Evolutionary conservation across 495 filamentous ascomycete genomes (phyloP).

Genomic region (Pseudomonodictys pantanalensis): DNA sequence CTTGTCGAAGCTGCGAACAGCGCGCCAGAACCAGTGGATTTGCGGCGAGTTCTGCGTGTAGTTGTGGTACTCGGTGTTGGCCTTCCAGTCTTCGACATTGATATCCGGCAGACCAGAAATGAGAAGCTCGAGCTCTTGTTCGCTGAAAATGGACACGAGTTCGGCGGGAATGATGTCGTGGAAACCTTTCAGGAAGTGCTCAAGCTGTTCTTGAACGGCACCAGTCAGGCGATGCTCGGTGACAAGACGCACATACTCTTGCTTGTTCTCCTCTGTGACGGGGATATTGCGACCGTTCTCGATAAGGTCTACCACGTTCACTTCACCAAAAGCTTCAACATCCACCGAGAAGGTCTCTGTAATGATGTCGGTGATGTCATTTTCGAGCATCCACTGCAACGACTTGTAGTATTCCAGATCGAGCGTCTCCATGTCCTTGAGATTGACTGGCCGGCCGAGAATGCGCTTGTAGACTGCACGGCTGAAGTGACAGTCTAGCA

Average conservation of each 20-base stretch:
- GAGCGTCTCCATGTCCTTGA: conserved; percentile 99
- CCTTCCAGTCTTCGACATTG: conserved; percentile 98
- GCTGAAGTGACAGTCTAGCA: conserved; percentile 98
- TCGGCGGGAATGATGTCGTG: conserved; percentile 96
- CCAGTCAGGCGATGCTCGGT: conserved; percentile 91
- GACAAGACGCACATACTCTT: conserved; percentile 89
- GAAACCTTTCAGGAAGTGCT: conserved; percentile 95
- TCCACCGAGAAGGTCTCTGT: conserved; percentile 96
- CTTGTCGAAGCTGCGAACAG: conserved; percentile 96
- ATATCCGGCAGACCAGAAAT: conserved; percentile 98
- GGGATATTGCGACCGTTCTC: conserved; percentile 84
- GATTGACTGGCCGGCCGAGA: conserved; percentile 85
- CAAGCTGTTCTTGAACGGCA: conserved; percentile 89
- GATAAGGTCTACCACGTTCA: conserved; percentile 80
- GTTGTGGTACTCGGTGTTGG: conserved; percentile 97
- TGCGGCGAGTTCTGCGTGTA: conserved; percentile 92
- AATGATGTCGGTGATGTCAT: conserved; percentile 98
- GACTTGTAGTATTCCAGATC: conserved; percentile 99
- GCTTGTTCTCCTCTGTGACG: conserved; percentile 98
- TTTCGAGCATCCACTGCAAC: conserved; percentile 97
- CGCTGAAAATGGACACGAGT: conserved; percentile 95
- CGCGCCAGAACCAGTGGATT: conserved; percentile 99
- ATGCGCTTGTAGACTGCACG: conserved; percentile 97
- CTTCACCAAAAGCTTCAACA: conserved; percentile 87
- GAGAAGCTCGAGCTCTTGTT: conserved; percentile 93